Evolutionary conservation across 441 rosid genomes (phyloP).

Genomic region (Erodium moschatum): DNA sequence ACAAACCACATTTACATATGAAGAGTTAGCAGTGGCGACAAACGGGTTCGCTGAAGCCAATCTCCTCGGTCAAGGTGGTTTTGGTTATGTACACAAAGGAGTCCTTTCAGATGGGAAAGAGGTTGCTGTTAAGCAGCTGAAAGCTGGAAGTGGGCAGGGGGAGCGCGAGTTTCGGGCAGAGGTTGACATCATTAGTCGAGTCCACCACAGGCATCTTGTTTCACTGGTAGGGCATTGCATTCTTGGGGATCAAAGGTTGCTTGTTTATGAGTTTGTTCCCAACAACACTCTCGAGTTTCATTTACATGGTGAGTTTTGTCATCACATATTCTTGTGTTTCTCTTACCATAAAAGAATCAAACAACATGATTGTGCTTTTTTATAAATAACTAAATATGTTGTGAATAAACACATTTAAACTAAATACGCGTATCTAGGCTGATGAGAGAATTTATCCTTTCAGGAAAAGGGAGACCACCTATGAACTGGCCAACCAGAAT

Average conservation of each 20-base stretch:
- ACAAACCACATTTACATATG: conserved; percentile 75
- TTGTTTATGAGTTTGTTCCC: conserved; percentile 91
- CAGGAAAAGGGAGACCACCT: conserved; percentile 71
- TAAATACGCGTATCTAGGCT: conserved; percentile 15
- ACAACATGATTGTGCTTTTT: neutral
- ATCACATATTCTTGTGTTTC: neutral
- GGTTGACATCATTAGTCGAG: conserved; percentile 91
- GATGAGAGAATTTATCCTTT: conserved; percentile 11
- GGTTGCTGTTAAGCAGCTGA: conserved; percentile 83
- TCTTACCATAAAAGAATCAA: neutral
- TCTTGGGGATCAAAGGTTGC: conserved; percentile 63
- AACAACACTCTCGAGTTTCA: conserved; percentile 87
- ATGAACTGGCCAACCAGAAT: conserved; percentile 81
- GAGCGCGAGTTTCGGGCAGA: conserved; percentile 97
- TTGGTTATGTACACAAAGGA: conserved; percentile 89
- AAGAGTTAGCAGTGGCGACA: conserved; percentile 80
- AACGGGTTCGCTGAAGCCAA: conserved; percentile 88
- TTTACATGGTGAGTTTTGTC: conserved; percentile 47
- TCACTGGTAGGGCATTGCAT: conserved; percentile 91
- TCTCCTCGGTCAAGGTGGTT: conserved; percentile 94
- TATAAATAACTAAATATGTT: neutral
- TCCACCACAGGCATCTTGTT: conserved; percentile 93
- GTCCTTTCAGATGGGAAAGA: conserved; percentile 90
- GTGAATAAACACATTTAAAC: neutral
- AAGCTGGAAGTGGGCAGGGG: conserved; percentile 95